Conservation (phyloP, 805 yeast genomes). For the Saccharomycopsis selenospora region DNA sequence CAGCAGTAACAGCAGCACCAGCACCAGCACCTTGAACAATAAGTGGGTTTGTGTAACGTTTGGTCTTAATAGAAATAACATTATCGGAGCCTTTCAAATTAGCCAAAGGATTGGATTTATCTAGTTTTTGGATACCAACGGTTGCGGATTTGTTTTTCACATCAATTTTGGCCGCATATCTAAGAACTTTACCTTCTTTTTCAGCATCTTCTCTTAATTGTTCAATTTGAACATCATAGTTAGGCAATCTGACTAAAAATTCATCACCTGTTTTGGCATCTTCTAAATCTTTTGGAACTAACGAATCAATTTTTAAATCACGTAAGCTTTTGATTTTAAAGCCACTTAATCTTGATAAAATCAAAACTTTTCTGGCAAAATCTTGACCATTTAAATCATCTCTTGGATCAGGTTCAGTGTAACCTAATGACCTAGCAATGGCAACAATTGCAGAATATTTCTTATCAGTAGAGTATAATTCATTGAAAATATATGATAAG, state of each 20-base stretch:
- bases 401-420: constrained; percentile 99
- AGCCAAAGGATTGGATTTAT: constrained; percentile 89
- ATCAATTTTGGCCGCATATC: constrained; percentile 91
- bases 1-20: constrained; percentile 73
- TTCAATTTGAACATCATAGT: constrained; percentile 75
- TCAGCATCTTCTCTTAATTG: constrained; percentile 75
- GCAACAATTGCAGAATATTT: constrained; percentile 87
- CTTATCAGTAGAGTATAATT: constrained; percentile 65
- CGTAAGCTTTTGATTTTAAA: constrained; percentile 77
- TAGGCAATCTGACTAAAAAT: constrained; percentile 72
- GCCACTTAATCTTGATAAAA: constrained; percentile 90
- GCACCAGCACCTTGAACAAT: constrained; percentile 98
- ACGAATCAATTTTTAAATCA: constrained; percentile 88
- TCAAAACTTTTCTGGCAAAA: constrained; percentile 97
- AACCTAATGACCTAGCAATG: constrained; percentile 85
- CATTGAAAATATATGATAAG: constrained; percentile 85
- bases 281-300: constrained; percentile 84
- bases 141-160: constrained; percentile 59
- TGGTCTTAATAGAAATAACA: constrained; percentile 84
- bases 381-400: constrained; percentile 97
- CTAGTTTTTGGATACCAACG: constrained; percentile 86
- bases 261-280: constrained; percentile 63
- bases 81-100: constrained; percentile 93
- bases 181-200: constrained; percentile 73
- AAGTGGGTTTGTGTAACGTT: constrained; percentile 88